phyloP scores from a whole-genome alignment of 331 rosid genomes.

The Arachis monticola region DNA sequence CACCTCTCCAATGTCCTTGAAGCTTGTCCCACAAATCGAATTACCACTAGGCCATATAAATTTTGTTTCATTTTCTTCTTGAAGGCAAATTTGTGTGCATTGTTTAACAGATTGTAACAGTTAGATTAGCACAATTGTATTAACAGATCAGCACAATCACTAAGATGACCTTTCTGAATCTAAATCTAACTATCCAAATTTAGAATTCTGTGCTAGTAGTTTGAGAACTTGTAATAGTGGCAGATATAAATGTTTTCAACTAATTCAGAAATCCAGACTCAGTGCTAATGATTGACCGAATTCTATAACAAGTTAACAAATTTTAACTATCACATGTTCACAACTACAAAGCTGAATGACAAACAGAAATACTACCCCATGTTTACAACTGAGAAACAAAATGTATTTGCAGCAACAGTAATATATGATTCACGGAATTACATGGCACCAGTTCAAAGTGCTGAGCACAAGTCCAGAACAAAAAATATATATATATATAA shows the following conservation, averaged over 20 bases:
- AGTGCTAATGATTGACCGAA: constrained; percentile 2
- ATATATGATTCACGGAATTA: constrained; percentile 55
- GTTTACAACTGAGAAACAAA: constrained; percentile 26
- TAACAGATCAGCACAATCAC: constrained; percentile 1
- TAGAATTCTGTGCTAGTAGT: constrained; percentile 8
- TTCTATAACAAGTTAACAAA: constrained; percentile 22
- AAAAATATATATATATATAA: constrained; percentile 30
- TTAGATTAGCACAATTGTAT: neutral
- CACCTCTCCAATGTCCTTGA: constrained; percentile 4
- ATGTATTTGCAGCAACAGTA: constrained; percentile 15
- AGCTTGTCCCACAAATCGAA: neutral
- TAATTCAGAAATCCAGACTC: constrained; percentile 8
- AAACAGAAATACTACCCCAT: neutral
- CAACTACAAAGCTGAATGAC: constrained; percentile 2
- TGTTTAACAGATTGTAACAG: too few species aligned
- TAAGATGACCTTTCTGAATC: neutral
- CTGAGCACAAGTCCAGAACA: constrained; percentile 34
- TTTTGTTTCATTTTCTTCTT: too few species aligned
- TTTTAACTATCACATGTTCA: constrained; percentile 3
- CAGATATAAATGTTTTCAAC: constrained; percentile 1
- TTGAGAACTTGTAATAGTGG: neutral
- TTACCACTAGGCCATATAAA: neutral
- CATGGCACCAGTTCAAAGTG: constrained; percentile 42
- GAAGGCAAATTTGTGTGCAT: too few species aligned
- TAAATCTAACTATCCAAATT: constrained; percentile 1